These are phyloP conservation scores for Vachellia collinsii DNA, from an alignment of 306 rosid genomes.

Conservation along the genomic window DNA sequence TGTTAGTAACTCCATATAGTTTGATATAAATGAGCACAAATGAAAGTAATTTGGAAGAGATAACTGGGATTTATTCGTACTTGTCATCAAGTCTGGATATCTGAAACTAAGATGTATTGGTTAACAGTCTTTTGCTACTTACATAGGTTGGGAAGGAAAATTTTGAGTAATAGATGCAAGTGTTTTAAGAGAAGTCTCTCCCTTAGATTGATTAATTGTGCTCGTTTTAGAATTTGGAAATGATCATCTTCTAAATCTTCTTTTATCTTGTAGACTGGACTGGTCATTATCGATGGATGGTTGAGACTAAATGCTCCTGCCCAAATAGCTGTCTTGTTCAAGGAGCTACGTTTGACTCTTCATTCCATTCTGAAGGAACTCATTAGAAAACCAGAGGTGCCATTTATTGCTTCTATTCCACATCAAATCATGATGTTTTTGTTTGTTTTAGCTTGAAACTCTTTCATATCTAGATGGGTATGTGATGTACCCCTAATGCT, in stretches of 20 bases:
- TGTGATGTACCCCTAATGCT: too few species aligned
- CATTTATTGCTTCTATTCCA: slow-evolving; percentile 31
- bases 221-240: slow-evolving; percentile 2
- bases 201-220: slow-evolving; percentile 22
- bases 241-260: not conserved
- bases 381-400: slow-evolving; percentile 86
- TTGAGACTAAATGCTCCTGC: slow-evolving; percentile 92
- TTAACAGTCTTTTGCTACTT: not conserved
- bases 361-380: slow-evolving; percentile 81
- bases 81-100: not conserved
- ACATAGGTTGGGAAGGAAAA: not conserved
- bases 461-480: slow-evolving; percentile 25
- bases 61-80: not conserved
- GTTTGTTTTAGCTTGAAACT: slow-evolving; percentile 18
- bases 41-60: not conserved
- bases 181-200: slow-evolving; percentile 2
- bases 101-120: not conserved
- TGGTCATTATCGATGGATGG: slow-evolving; percentile 89
- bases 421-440: slow-evolving; percentile 18
- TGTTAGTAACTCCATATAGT: not conserved
- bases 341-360: slow-evolving; percentile 80
- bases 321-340: slow-evolving; percentile 92
- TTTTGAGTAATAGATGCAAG: not conserved
- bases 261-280: slow-evolving; percentile 61
- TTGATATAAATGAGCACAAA: too few species aligned